Conservation (phyloP, 345 rosid species). For the Moricandia arvensis region DNA sequence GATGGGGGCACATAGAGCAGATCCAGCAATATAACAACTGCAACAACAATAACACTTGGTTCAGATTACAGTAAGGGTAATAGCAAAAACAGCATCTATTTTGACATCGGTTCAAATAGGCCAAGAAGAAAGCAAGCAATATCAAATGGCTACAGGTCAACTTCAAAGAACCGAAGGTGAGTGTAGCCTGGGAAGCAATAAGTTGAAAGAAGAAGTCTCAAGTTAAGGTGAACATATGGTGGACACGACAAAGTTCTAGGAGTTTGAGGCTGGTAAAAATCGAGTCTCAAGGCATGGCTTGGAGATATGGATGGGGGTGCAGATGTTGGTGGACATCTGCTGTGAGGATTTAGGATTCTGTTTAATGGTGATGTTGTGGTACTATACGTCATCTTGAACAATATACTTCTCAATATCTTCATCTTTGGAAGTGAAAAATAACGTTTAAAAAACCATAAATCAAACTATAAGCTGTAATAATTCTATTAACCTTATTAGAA, state of each 20-base stretch:
- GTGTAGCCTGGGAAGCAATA: constrained; percentile 39
- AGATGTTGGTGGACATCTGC: constrained; percentile 12
- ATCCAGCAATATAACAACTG: constrained; percentile 35
- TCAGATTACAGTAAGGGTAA: constrained; percentile 38
- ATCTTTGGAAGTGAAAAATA: not conserved
- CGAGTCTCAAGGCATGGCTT: constrained; percentile 80
- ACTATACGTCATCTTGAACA: not conserved
- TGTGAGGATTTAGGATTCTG: constrained; percentile 12
- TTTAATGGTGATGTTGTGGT: not conserved
- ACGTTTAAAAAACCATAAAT: not conserved
- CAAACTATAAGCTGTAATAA: not conserved
- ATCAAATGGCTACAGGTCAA: constrained; percentile 71
- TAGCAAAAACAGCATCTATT: constrained; percentile 41
- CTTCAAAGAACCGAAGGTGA: constrained; percentile 38
- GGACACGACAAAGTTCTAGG: constrained; percentile 41
- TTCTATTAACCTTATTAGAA: not conserved
- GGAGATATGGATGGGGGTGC: constrained; percentile 44
- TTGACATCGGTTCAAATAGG: constrained; percentile 62
- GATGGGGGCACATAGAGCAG: constrained; percentile 48
- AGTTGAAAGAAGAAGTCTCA: too few species aligned
- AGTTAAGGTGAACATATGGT: constrained; percentile 26
- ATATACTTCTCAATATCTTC: not conserved
- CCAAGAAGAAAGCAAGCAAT: constrained; percentile 65
- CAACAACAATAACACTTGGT: constrained; percentile 14
- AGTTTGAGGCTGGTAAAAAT: constrained; percentile 74